Percentiles rank a stretch among this genome's conserved stretches.
Evolutionary conservation across 805 yeast species (phyloP).

Genomic region (Saccharomycopsis sp.): DNA sequence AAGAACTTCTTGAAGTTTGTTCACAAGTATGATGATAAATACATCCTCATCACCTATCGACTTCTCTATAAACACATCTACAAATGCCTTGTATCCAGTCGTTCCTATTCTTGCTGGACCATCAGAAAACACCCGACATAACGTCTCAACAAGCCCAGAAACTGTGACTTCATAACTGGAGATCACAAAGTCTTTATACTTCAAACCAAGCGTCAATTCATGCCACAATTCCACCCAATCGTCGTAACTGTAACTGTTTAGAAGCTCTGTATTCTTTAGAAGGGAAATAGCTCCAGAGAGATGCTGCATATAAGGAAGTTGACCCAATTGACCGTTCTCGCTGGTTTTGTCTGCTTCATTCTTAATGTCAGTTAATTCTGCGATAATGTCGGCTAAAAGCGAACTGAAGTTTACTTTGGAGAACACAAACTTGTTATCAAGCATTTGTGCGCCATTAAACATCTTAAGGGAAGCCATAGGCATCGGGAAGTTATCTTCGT

Average conservation of each 20-base stretch:
- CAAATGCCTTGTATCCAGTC: constrained; percentile 40
- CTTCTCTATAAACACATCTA: constrained; percentile 27
- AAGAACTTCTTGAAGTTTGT: constrained; percentile 63
- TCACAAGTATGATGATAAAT: constrained; percentile 41
- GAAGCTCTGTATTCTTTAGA: constrained; percentile 18
- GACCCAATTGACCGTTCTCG: not conserved
- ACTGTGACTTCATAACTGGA: constrained; percentile 74
- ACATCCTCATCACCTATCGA: constrained; percentile 23
- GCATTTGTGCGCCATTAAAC: not conserved
- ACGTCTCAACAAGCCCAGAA: constrained; percentile 51
- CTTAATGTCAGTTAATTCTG: not conserved
- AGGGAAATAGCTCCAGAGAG: constrained; percentile 25
- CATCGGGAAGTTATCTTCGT: not conserved
- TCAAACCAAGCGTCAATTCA: constrained; percentile 32
- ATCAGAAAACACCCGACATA: constrained; percentile 33
- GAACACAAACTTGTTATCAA: not conserved
- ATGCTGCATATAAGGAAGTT: constrained; percentile 20
- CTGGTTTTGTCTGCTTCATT: not conserved
- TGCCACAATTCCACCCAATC: constrained; percentile 34
- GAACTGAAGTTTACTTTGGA: not conserved
- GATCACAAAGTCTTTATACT: constrained; percentile 29
- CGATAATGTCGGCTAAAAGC: not conserved
- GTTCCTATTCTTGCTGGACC: constrained; percentile 27
- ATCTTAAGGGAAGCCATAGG: not conserved
- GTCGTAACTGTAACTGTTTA: constrained; percentile 23